phyloP scores from a whole-genome alignment of 306 rosid species.

The Astragalus glycyphyllos region DNA sequence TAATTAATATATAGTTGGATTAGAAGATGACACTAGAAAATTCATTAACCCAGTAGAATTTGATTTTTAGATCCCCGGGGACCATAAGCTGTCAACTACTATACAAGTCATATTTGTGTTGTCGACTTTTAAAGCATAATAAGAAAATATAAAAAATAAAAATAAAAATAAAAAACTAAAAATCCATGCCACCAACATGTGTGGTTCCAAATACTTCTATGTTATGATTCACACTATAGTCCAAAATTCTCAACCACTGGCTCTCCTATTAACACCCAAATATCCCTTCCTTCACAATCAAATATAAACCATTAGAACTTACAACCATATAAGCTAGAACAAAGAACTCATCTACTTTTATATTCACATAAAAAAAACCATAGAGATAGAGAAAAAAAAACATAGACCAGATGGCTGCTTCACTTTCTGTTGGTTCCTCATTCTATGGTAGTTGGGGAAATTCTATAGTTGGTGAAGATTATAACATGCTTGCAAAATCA shows the following conservation, averaged over 20 bases:
- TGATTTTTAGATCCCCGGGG: slow-evolving; percentile 47
- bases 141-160: neutral
- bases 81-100: slow-evolving; percentile 22
- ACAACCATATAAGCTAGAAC: slow-evolving; percentile 32
- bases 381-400: too few relatives aligned
- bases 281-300: slow-evolving; percentile 57
- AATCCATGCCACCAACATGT: slow-evolving; percentile 61
- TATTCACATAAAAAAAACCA: slow-evolving; percentile 26
- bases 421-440: slow-evolving; percentile 66
- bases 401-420: slow-evolving; percentile 60
- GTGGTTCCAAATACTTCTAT: slow-evolving; percentile 53
- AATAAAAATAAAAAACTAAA: slow-evolving; percentile 31
- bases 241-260: slow-evolving; percentile 66
- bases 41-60: slow-evolving; percentile 38
- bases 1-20: neutral
- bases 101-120: slow-evolving; percentile 38
- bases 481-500: slow-evolving; percentile 51
- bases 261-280: slow-evolving; percentile 64
- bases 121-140: slow-evolving; percentile 26
- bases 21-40: slow-evolving; percentile 38
- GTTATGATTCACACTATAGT: slow-evolving; percentile 42
- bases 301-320: slow-evolving; percentile 43
- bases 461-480: slow-evolving; percentile 78
- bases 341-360: neutral
- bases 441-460: slow-evolving; percentile 84